Conservation (phyloP, 2,329 filamentous ascomycete genomes). For the Arthrobotrys sinensis region DNA sequence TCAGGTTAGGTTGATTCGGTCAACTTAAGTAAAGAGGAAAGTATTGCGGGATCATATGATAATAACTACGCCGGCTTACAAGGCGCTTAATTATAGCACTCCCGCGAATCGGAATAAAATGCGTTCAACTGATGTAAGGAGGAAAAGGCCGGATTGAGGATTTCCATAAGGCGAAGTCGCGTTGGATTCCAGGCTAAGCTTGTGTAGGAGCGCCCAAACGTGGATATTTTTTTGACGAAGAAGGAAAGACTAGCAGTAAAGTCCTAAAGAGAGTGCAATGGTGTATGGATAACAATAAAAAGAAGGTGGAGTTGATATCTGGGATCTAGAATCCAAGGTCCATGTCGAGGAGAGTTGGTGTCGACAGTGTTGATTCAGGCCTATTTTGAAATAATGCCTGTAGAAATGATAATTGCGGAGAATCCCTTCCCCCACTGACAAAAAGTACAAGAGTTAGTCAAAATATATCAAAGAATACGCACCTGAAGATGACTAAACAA, state of each 20-base stretch:
- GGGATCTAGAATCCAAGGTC: conserved; percentile 15
- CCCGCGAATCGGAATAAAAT: conserved; percentile 1
- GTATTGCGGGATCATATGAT: conserved; percentile 8
- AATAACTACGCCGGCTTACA: conserved; percentile 22
- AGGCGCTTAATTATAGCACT: conserved; percentile 17
- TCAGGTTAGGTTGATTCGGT: neutral
- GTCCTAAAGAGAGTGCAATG: neutral
- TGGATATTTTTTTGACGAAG: conserved; percentile 35
- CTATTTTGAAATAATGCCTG: conserved; percentile 14
- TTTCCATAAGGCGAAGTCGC: conserved; percentile 25
- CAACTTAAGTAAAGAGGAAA: neutral
- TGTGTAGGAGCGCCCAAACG: conserved; percentile 18
- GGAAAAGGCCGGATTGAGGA: conserved; percentile 8
- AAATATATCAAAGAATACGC: conserved; percentile 39
- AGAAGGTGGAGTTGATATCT: conserved; percentile 11
- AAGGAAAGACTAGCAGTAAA: conserved; percentile 24
- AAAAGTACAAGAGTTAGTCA: conserved; percentile 7
- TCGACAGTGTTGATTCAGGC: conserved; percentile 24
- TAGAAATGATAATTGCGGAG: conserved; percentile 18
- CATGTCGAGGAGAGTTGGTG: neutral
- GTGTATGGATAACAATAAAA: conserved; percentile 1
- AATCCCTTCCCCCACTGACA: neutral
- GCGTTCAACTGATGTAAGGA: conserved; percentile 9
- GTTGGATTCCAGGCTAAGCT: conserved; percentile 47
- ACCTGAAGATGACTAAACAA: conserved; percentile 43